Evolutionary conservation across 2,329 filamentous ascomycete species (phyloP), one percentile per base, ranked within the genome.

Genomic region (Tolypocladium tropicale): DNA sequence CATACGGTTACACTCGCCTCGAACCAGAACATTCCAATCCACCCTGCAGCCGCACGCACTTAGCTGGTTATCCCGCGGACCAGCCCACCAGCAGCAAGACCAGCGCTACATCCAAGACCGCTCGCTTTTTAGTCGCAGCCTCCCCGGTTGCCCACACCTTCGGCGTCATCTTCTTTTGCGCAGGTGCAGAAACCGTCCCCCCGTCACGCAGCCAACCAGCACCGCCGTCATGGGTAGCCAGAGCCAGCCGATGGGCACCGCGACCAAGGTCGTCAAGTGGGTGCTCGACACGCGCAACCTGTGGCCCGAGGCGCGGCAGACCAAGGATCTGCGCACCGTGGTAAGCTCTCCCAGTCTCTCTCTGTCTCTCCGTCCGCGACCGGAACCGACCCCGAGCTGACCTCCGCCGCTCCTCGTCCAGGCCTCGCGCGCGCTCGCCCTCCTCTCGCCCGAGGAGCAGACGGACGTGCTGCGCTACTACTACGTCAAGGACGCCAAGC

Each of bases 401-500:
- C 46, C 46, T 21, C 46, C 2, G 32, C 39, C 18, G 16, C 34
- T n/a, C n/a, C n/a, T n/a, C n/a, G n/a, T n/a, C n/a, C n/a, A 84
- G 80, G 82, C 82, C 48, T 68, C 75, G n/a, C 72, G 76, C 50
- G 78, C 79, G 25, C 70, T 86, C 37, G 68, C 72, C 10, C 73
- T 85, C 32, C 74, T 86, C 52, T 69, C 74, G 2, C 62, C 71
- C 1, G 71, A 79, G 11, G 86, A 90, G 67, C 80, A 79, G 58
- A 68, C 77, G 53, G 70, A 72, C 16, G 79, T 85, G 34, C 76
- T 84, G 10, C 76, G 76, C 56, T 89, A 83, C 72, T 81, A 83
- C 72, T 82, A 85, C 68, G 74, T 86, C 62, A 76, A 80, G 65
- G 89, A 92, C 71, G 88, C 88, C 54, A 88, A 87, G 67, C 86